Evolutionary conservation across 2,329 filamentous ascomycete species (phyloP), one percentile per base, ranked within the genome.

Genomic region (Coniella vitis): DNA sequence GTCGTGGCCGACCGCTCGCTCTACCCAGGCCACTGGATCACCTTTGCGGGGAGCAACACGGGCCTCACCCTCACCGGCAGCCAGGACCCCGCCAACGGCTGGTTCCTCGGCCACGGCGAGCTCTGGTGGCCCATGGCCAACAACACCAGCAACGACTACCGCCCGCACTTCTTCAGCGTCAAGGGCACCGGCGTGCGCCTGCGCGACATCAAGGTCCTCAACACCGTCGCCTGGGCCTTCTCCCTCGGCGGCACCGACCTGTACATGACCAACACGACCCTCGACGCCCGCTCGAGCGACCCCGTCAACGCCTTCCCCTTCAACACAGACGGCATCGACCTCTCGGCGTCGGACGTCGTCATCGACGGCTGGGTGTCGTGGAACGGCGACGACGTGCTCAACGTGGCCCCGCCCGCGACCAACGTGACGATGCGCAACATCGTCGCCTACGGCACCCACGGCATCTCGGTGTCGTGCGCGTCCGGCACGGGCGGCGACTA

Each of bases 241-340:
- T 53, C 49, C 4, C 52, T 58, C 29, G 38, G 48, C 19, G 56
- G 56, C 16, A 53, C 45, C 5, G 44, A 56, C 31, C 53, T 58
- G 13, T 49, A 50, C 38, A 58, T 58, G 54, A 57, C 55, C 7
- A 49, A 57, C 42, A 58, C 54, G 16, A 45, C 47, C 2, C 47
- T 58, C 19, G 55, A 58, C 34, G 55, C 56, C 1, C 43, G 51
- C 14, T 58, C 56, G 0, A 36, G 47, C 14, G 47, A 49, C 14
- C 29, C 40, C 10, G 25, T 49, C 35, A 45, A 54, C 12, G 53
- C 52, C 0, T 58, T 57, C 36, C 55, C 55, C 5, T 56, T 58
- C 45, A 58, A 58, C 47, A 57, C 56, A 48, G 56, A 57, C 16
- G 56, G 56, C n/a, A 52, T 58, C 16, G 56, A 58, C 39, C 42